These are phyloP conservation scores for Podospora sp. DNA, from an alignment of 495 filamentous ascomycete species.

Conservation along the genomic window DNA sequence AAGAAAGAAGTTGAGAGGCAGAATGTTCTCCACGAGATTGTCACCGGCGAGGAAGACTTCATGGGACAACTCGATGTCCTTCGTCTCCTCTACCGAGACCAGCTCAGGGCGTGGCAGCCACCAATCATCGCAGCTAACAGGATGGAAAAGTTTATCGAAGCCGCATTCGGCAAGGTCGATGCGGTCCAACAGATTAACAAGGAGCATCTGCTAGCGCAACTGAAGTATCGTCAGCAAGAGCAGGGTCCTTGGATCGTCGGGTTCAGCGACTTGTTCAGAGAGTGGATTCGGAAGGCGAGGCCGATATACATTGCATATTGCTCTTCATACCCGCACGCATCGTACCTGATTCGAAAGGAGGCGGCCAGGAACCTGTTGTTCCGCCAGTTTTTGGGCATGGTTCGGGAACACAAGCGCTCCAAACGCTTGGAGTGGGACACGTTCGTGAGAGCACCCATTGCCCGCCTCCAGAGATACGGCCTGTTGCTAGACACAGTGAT, in stretches of 20 bases:
- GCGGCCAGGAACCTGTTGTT: conserved; percentile 83
- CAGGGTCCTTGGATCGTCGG: conserved; percentile 93
- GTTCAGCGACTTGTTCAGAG: conserved; percentile 96
- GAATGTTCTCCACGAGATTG: conserved; percentile 94
- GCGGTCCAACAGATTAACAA: conserved; percentile 89
- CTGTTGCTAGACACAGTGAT: conserved; percentile 81
- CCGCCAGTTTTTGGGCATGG: conserved; percentile 78
- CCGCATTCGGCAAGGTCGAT: conserved; percentile 91
- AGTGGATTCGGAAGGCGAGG: conserved; percentile 97
- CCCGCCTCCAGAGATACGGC: conserved; percentile 86
- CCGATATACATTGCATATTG: conserved; percentile 90
- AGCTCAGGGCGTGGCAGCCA: conserved; percentile 70
- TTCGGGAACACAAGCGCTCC: conserved; percentile 76
- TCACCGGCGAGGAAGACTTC: conserved; percentile 87
- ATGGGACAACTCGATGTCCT: conserved; percentile 87
- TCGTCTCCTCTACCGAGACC: conserved; percentile 82
- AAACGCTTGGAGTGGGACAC: conserved; percentile 91
- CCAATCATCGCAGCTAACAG: conserved; percentile 77
- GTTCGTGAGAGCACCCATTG: conserved; percentile 91
- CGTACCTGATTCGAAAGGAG: conserved; percentile 82
- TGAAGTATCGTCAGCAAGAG: conserved; percentile 96
- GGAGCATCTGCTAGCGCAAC: conserved; percentile 88
- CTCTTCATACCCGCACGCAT: conserved; percentile 80
- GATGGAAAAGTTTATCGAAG: conserved; percentile 72
- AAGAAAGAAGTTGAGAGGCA: conserved; percentile 93